Conservation (phyloP, 2,329 filamentous ascomycete species). For the Alternaria arbusti region DNA sequence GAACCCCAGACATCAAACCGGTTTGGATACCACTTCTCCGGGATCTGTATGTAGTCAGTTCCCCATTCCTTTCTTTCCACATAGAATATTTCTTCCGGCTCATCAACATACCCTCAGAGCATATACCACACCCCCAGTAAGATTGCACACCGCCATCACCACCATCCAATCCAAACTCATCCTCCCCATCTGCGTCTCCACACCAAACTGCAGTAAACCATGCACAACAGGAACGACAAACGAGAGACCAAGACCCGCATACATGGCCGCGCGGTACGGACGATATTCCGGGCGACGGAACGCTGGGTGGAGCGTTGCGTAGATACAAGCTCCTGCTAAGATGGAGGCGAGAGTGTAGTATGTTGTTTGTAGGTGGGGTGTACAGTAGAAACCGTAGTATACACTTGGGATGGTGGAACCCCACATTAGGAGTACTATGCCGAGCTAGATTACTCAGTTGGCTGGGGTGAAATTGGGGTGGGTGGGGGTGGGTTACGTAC, state of each 20-base stretch:
- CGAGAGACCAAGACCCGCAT: not conserved
- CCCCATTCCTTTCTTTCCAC: not conserved
- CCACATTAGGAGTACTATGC: not conserved
- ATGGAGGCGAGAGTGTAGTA: not conserved
- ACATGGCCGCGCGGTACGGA: not conserved
- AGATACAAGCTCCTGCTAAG: not conserved
- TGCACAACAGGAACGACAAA: not conserved
- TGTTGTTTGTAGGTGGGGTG: not conserved
- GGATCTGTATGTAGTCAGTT: slow-evolving; percentile 39
- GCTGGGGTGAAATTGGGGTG: not conserved
- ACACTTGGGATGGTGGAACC: slow-evolving; percentile 1
- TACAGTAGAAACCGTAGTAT: slow-evolving; percentile 1
- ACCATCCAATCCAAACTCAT: slow-evolving; percentile 30
- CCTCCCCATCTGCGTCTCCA: slow-evolving; percentile 16
- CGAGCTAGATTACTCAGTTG: not conserved
- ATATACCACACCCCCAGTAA: not conserved
- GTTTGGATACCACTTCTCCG: slow-evolving; percentile 53
- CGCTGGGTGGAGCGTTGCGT: not conserved
- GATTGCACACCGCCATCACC: slow-evolving; percentile 20
- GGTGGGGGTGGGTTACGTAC: not conserved
- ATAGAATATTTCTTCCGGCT: not conserved
- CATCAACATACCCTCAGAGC: not conserved
- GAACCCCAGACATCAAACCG: slow-evolving; percentile 56
- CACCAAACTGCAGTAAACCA: slow-evolving; percentile 15
- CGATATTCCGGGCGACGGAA: not conserved